These are phyloP conservation scores for Neurospora sublineolata DNA, from an alignment of 495 filamentous ascomycete genomes.

Conservation along the genomic window DNA sequence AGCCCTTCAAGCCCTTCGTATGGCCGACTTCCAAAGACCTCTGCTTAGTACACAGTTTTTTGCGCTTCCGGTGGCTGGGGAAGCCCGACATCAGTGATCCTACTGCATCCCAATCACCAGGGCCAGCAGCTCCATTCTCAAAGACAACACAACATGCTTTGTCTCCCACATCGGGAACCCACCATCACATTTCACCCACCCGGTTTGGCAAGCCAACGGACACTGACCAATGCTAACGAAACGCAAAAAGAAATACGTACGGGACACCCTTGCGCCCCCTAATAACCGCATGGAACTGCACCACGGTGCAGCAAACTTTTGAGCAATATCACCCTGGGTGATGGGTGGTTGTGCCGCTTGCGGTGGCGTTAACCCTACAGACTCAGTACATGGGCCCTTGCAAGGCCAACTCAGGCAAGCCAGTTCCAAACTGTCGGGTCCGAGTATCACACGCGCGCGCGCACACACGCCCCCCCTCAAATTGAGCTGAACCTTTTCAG, in stretches of 20 bases:
- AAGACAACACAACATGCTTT: background rate
- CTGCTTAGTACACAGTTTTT: background rate
- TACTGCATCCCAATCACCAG: background rate
- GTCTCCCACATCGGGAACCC: background rate
- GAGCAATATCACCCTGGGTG: background rate
- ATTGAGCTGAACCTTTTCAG: background rate
- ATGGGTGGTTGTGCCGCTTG: background rate
- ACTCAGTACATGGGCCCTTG: background rate
- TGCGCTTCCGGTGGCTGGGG: background rate
- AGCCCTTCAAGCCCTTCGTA: background rate
- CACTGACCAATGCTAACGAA: background rate
- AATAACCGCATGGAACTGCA: background rate
- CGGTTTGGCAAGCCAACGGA: background rate
- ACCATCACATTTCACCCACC: background rate
- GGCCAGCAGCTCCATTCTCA: background rate
- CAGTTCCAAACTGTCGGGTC: conserved; percentile 9
- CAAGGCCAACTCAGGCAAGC: conserved; percentile 2
- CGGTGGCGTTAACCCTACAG: background rate
- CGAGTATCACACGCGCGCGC: background rate
- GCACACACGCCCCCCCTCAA: background rate
- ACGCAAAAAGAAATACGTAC: background rate
- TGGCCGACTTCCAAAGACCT: background rate
- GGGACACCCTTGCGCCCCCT: background rate
- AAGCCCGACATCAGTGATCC: background rate
- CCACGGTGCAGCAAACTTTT: background rate